A percentile compares a stretch with the other conserved stretches of the same genome.
Conservation (phyloP, 768 basidiomycete species). For the Trichaptum fuscoviolaceum region DNA sequence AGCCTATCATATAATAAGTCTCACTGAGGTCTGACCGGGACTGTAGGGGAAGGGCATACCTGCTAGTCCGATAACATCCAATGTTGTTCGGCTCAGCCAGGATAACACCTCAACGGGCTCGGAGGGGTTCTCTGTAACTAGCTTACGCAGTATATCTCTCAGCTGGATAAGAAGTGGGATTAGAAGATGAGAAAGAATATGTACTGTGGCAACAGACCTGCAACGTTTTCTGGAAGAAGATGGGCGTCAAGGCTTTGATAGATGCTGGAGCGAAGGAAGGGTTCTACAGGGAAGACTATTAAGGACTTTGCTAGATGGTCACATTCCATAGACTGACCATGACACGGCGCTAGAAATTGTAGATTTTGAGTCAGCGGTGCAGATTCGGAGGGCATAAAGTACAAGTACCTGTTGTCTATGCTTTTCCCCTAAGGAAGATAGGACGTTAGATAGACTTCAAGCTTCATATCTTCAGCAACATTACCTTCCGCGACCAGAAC, state of each 20-base stretch:
- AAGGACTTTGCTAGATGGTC: background rate
- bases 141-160: slow-evolving; percentile 41
- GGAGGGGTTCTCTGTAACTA: slow-evolving; percentile 26
- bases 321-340: slow-evolving; percentile 20
- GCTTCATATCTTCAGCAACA: background rate
- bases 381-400: background rate
- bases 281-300: slow-evolving; percentile 34
- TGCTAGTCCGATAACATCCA: slow-evolving; percentile 22
- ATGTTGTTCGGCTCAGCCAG: slow-evolving; percentile 18
- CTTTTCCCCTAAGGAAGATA: slow-evolving; percentile 18
- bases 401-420: slow-evolving; percentile 35
- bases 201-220: slow-evolving; percentile 27
- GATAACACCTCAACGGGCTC: slow-evolving; percentile 12
- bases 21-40: background rate
- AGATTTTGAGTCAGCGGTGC: background rate
- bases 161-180: slow-evolving; percentile 26
- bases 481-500: slow-evolving; percentile 40
- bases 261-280: slow-evolving; percentile 4
- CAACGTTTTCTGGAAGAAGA: slow-evolving; percentile 45
- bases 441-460: background rate
- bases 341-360: slow-evolving; percentile 17
- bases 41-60: slow-evolving; percentile 10
- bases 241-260: slow-evolving; percentile 7
- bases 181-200: slow-evolving; percentile 3
- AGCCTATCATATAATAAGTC: slow-evolving; percentile 24